phyloP scores from a whole-genome alignment of 805 yeast species.

The Wickerhamiella vanderwaltii region DNA sequence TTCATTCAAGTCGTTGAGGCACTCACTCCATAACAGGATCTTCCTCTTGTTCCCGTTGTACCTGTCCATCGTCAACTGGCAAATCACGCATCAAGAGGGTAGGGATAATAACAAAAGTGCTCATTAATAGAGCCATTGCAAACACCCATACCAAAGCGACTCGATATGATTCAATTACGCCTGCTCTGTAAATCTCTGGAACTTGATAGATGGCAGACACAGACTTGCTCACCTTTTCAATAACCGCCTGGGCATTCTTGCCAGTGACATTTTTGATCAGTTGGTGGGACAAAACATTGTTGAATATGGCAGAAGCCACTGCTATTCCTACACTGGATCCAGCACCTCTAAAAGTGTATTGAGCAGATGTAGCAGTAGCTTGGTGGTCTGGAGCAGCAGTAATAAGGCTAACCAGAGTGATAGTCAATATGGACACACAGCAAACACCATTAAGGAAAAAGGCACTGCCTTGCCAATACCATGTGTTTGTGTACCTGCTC shows the following conservation, averaged over 20 bases:
- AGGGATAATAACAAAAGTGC: too few relatives aligned
- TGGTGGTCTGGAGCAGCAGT: constrained; percentile 52
- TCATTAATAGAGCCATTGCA: too few relatives aligned
- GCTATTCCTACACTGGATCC: constrained; percentile 84
- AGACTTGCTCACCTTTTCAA: constrained; percentile 36
- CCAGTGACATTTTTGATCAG: constrained; percentile 25
- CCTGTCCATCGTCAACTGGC: too few relatives aligned
- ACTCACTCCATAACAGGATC: too few relatives aligned
- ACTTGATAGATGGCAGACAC: constrained; percentile 39
- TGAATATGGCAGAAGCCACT: constrained; percentile 54
- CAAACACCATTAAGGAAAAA: constrained; percentile 48
- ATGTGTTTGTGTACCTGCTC: constrained; percentile 45
- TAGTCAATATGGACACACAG: constrained; percentile 54
- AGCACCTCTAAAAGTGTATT: constrained; percentile 74
- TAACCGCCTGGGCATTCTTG: constrained; percentile 36
- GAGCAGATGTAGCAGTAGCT: constrained; percentile 84
- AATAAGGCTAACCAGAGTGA: constrained; percentile 60
- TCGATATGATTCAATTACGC: constrained; percentile 35
- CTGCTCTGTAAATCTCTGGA: constrained; percentile 34
- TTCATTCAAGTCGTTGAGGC: too few relatives aligned
- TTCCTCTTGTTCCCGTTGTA: too few relatives aligned
- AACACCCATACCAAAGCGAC: not conserved
- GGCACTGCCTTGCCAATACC: constrained; percentile 31
- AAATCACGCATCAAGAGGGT: too few relatives aligned
- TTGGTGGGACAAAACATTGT: constrained; percentile 31